A percentile compares a stretch with the other conserved stretches of the same genome.
Conservation (phyloP, 2,329 filamentous ascomycete species). For the Ophiostoma ulmi region DNA sequence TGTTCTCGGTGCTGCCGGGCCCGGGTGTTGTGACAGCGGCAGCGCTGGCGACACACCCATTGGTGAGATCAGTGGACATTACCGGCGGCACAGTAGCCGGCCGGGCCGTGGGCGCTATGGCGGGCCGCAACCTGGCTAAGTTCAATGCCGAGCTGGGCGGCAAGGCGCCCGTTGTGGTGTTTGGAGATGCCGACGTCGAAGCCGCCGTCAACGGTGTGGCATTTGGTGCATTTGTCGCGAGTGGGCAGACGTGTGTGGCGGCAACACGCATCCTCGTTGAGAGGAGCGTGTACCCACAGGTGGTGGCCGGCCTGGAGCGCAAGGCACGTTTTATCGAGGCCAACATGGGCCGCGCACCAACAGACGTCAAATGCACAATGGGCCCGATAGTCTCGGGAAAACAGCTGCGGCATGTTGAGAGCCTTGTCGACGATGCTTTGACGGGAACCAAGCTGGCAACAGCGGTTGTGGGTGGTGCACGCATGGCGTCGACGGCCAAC, state of each 20-base stretch:
- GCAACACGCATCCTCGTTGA: conserved; percentile 72
- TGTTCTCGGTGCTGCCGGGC: conserved; percentile 58
- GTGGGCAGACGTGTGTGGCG: conserved; percentile 59
- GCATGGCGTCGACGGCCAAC: conserved; percentile 44
- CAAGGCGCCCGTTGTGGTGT: conserved; percentile 65
- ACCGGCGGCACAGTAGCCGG: conserved; percentile 71
- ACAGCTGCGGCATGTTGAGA: conserved; percentile 63
- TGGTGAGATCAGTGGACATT: conserved; percentile 64
- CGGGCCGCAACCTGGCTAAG: conserved; percentile 61
- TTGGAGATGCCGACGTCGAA: conserved; percentile 59
- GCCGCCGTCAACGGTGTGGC: conserved; percentile 65
- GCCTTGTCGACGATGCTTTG: conserved; percentile 56
- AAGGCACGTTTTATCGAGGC: conserved; percentile 54
- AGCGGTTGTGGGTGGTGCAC: conserved; percentile 43
- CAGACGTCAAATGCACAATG: conserved; percentile 55
- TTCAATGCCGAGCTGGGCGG: conserved; percentile 68
- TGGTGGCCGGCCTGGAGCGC: conserved; percentile 58
- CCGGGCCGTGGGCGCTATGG: conserved; percentile 61
- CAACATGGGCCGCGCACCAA: conserved; percentile 51
- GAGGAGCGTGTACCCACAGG: conserved; percentile 58
- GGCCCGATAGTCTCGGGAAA: conserved; percentile 57
- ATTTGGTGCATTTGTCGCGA: conserved; percentile 52
- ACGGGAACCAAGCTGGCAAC: conserved; percentile 39
- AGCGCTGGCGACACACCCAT: conserved; percentile 48
- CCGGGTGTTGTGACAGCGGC: conserved; percentile 49